Evolutionary conservation across 139 green algal genomes (phyloP).

Genomic region (Raphidocelis subcapitata): DNA sequence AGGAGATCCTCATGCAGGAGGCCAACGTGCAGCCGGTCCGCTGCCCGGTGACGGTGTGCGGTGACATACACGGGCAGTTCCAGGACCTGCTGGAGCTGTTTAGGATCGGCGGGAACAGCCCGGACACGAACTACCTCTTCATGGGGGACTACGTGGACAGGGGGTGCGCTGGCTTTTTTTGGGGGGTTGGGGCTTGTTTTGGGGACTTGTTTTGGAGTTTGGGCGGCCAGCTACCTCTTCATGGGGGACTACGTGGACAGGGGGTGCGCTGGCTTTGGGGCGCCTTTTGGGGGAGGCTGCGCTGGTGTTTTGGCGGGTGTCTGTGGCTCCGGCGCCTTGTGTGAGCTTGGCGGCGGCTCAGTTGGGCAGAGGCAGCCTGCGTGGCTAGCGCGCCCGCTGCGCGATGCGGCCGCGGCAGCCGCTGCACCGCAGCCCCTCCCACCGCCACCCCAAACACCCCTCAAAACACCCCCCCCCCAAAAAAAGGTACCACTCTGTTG

Average conservation of each 20-base stretch:
- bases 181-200: neutral
- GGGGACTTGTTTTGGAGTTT: no score
- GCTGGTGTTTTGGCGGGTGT: no score
- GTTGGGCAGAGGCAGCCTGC: no score
- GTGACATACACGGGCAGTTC: conserved; percentile 98
- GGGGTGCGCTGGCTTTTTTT: conserved; percentile 35
- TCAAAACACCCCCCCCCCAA: no score
- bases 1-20: conserved; percentile 86
- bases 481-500: conserved; percentile 96
- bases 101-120: conserved; percentile 88
- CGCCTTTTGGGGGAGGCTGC: no score
- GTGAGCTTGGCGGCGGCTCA: no score
- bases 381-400: no score
- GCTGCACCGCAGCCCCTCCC: no score
- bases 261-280: conserved; percentile 34
- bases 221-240: conserved; percentile 99
- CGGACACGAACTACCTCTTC: conserved; percentile 99
- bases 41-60: conserved; percentile 96
- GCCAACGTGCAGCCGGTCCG: conserved; percentile 95
- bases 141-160: conserved; percentile 99
- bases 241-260: conserved; percentile 99
- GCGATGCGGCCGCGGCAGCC: no score
- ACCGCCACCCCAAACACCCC: no score
- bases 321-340: no score
- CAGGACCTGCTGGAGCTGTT: conserved; percentile 97